Evolutionary conservation across 495 filamentous ascomycete species (phyloP).

Genomic region (Ascobolus immersus): DNA sequence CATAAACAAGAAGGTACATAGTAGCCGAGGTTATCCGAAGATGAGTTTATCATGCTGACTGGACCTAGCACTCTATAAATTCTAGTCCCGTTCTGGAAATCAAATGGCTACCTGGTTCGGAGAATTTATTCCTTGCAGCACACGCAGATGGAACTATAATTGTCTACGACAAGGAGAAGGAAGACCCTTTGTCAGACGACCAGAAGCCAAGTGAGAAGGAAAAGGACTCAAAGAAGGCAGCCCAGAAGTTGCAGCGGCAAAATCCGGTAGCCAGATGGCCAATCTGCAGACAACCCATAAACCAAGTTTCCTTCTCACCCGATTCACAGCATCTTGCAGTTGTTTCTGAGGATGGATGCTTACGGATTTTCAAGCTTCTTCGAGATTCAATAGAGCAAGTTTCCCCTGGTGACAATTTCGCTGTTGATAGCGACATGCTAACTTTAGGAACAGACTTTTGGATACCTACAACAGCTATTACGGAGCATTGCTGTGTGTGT

Average conservation of each 20-base stretch:
- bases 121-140: constrained; percentile 74
- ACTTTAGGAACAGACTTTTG: constrained; percentile 31
- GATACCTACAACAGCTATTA: constrained; percentile 81
- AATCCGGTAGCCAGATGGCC: constrained; percentile 88
- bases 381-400: constrained; percentile 72
- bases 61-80: constrained; percentile 50
- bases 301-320: constrained; percentile 70
- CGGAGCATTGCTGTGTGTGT: constrained; percentile 71
- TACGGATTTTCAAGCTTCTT: constrained; percentile 75
- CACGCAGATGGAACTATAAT: constrained; percentile 85
- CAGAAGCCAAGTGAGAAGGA: constrained; percentile 41
- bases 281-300: constrained; percentile 64
- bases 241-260: constrained; percentile 34
- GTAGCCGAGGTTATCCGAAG: not conserved
- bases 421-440: constrained; percentile 2
- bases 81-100: constrained; percentile 62
- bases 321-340: constrained; percentile 70
- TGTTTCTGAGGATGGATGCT: constrained; percentile 70
- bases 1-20: constrained; percentile 70
- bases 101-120: constrained; percentile 80
- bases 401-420: not conserved
- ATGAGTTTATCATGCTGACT: not conserved
- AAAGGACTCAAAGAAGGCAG: constrained; percentile 10
- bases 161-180: constrained; percentile 96
- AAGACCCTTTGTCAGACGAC: too few relatives aligned